Percentiles rank a stretch among this genome's conserved stretches.
phyloP scores from a whole-genome alignment of 306 rosid species.

The Carpinus fangiana region DNA sequence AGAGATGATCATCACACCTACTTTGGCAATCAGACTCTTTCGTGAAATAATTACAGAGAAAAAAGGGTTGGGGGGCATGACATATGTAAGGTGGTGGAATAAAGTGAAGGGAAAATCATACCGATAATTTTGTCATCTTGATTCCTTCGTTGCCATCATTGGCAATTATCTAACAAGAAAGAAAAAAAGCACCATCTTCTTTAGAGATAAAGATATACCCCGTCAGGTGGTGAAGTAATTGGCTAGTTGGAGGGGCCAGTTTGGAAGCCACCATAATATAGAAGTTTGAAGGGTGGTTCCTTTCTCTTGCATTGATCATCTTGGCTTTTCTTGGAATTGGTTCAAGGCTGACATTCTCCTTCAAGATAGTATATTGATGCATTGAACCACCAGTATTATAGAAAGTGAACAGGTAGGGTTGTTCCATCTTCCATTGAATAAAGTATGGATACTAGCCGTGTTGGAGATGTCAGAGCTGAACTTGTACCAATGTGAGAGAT shows the following conservation, averaged over 20 bases:
- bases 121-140: background rate
- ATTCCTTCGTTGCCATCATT: background rate
- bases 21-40: background rate
- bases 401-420: background rate
- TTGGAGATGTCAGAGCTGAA: background rate
- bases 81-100: background rate
- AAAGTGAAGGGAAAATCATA: background rate
- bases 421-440: background rate
- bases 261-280: too few relatives aligned
- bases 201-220: background rate
- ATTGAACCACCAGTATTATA: background rate
- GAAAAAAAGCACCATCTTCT: background rate
- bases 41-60: background rate
- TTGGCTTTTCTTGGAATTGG: slow-evolving; percentile 3
- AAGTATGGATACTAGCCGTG: background rate
- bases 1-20: background rate
- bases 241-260: too few relatives aligned
- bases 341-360: background rate
- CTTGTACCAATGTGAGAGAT: background rate
- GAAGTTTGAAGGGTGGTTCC: background rate
- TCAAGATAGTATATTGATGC: background rate
- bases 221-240: too few relatives aligned
- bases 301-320: background rate
- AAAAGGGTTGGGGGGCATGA: background rate
- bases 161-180: background rate